A percentile compares a stretch with the other conserved stretches of the same genome.
Evolutionary conservation across 768 basidiomycete species (phyloP).

Genomic region (Saitozyma sp.): DNA sequence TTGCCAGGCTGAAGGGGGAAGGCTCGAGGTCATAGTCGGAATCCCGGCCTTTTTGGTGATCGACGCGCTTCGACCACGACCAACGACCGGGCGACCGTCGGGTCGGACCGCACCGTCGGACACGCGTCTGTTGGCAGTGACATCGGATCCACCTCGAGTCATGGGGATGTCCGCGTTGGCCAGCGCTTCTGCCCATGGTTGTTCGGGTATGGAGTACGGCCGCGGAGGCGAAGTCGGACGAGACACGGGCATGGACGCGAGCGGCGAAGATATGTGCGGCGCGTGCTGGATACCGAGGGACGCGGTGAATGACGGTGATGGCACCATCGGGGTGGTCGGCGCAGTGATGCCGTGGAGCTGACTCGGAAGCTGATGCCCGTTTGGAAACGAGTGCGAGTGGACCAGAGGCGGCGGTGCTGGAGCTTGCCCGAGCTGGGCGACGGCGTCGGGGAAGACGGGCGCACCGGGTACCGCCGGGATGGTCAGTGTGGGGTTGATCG

Average conservation of each 20-base stretch:
- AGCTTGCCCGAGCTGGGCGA: neutral
- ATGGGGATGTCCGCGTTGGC: conserved; percentile 12
- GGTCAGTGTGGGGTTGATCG: neutral
- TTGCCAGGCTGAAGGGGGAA: conserved; percentile 38
- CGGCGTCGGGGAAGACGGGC: neutral
- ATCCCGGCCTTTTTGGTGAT: conserved; percentile 29
- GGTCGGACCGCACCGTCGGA: conserved; percentile 11
- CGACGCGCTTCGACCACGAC: conserved; percentile 36
- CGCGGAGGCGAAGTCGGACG: conserved; percentile 38
- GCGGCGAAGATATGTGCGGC: conserved; percentile 44
- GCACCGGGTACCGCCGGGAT: neutral
- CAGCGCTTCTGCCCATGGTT: conserved; percentile 19
- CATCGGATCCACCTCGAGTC: conserved; percentile 8
- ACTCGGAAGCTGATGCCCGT: conserved; percentile 46
- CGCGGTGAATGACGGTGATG: conserved; percentile 30
- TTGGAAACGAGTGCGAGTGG: conserved; percentile 53
- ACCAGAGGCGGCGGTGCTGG: conserved; percentile 42
- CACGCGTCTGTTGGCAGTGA: neutral
- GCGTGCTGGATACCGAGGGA: conserved; percentile 36
- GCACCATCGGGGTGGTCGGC: conserved; percentile 31
- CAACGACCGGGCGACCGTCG: conserved; percentile 24
- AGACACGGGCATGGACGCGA: conserved; percentile 43
- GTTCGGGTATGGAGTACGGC: conserved; percentile 28
- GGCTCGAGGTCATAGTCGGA: conserved; percentile 30
- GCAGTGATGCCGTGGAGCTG: conserved; percentile 31